Percentiles rank a stretch among this genome's conserved stretches.
phyloP scores from a whole-genome alignment of 2,329 filamentous ascomycete genomes.

The Ophiostoma quercus region DNA sequence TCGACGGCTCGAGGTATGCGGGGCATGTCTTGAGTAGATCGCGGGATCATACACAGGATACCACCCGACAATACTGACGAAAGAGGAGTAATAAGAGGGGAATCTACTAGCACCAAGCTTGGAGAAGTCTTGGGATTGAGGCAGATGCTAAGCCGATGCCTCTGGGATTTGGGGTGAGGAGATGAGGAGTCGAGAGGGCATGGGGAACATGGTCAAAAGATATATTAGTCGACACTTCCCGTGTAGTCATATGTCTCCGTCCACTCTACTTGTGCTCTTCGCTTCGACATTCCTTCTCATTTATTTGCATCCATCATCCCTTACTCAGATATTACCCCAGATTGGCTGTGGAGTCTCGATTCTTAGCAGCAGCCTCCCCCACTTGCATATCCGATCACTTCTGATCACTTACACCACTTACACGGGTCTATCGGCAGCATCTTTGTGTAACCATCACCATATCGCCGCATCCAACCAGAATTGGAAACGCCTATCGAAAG shows the following conservation, averaged over 20 bases:
- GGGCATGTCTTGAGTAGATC: background rate
- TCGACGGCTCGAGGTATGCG: background rate
- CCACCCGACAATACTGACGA: background rate
- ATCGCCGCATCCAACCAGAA: background rate
- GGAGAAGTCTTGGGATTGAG: background rate
- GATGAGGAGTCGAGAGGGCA: background rate
- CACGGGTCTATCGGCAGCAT: background rate
- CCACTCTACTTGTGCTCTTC: background rate
- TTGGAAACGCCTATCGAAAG: background rate
- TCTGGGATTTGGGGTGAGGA: background rate
- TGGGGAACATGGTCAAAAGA: background rate
- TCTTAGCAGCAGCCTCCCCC: background rate
- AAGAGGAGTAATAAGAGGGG: constrained; percentile 1
- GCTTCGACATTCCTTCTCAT: too few relatives aligned
- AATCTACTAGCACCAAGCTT: background rate
- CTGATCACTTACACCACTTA: constrained; percentile 1
- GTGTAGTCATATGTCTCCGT: background rate
- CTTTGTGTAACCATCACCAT: background rate
- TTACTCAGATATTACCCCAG: constrained; percentile 1
- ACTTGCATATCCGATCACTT: background rate
- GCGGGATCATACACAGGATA: background rate
- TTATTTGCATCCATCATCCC: too few relatives aligned
- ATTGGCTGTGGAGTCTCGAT: background rate
- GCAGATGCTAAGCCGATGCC: background rate
- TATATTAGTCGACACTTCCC: background rate